Conservation (phyloP, 179 eudicot species). For the Amaranthus tricolor region DNA sequence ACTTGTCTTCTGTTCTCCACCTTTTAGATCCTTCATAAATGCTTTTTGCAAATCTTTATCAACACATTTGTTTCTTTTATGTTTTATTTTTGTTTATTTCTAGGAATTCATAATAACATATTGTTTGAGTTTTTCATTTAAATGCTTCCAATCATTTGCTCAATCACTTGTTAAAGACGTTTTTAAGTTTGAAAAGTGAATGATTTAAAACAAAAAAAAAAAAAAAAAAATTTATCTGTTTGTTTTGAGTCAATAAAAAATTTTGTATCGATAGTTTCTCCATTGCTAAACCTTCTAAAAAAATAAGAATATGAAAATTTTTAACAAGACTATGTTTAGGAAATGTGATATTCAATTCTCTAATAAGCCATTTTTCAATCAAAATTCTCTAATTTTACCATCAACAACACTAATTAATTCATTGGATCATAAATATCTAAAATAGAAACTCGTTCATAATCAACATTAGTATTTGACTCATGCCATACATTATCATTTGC, state of each 20-base stretch:
- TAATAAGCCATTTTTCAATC: neutral
- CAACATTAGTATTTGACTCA: too few species aligned
- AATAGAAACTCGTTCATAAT: too few species aligned
- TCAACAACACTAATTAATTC: neutral
- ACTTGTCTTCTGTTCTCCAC: too few species aligned
- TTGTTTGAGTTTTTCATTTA: neutral
- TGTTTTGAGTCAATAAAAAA: too few species aligned
- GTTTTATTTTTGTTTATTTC: too few species aligned
- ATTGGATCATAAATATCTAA: too few species aligned
- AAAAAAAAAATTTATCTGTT: neutral
- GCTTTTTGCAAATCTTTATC: too few species aligned
- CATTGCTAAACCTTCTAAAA: too few species aligned
- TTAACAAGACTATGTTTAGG: neutral
- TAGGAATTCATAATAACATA: neutral
- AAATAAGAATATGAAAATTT: neutral
- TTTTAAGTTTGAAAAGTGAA: neutral
- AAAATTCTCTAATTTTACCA: slow-evolving; percentile 1
- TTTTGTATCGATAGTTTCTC: too few species aligned
- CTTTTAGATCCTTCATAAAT: too few species aligned
- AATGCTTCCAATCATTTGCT: neutral
- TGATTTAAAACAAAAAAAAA: neutral
- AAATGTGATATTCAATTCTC: neutral
- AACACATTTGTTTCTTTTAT: too few species aligned
- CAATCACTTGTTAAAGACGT: neutral
- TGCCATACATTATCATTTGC: too few species aligned